Evolutionary conservation across 2,329 filamentous ascomycete genomes (phyloP).

Genomic region (Scedosporium minutisporum): DNA sequence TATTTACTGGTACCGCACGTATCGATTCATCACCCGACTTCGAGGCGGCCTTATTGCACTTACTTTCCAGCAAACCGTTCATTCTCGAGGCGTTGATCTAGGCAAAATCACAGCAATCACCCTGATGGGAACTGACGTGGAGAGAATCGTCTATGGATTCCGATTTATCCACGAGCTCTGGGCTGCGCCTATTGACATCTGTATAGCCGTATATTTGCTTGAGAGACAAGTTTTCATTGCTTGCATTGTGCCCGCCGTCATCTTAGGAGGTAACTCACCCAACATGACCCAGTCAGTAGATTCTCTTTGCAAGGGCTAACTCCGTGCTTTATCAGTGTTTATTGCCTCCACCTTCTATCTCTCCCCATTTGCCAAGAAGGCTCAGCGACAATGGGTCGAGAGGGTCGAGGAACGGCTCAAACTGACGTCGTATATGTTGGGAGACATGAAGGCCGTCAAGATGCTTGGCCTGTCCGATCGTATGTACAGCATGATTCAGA

Average conservation of each 20-base stretch:
- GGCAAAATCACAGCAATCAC: conserved; percentile 32
- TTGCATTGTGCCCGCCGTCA: conserved; percentile 33
- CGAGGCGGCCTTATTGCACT: conserved; percentile 22
- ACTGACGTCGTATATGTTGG: conserved; percentile 28
- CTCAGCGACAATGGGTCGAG: conserved; percentile 25
- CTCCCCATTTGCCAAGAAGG: conserved; percentile 29
- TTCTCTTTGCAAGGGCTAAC: no score
- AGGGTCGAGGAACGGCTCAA: conserved; percentile 29
- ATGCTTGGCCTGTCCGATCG: conserved; percentile 25
- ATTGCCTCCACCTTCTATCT: conserved; percentile 10
- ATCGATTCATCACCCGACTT: conserved; percentile 21
- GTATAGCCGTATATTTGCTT: conserved; percentile 35
- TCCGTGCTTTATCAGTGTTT: background rate
- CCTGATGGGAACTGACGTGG: conserved; percentile 38
- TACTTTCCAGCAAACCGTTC: conserved; percentile 23
- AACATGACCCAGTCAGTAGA: conserved; percentile 6
- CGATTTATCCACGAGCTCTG: conserved; percentile 28
- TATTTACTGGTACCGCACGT: conserved; percentile 28
- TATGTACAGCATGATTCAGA: conserved; percentile 16
- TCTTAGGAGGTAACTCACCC: background rate
- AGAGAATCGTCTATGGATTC: conserved; percentile 26
- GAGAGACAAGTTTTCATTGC: conserved; percentile 35
- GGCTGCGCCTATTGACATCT: conserved; percentile 30
- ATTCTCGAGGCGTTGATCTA: conserved; percentile 19
- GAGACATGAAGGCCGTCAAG: conserved; percentile 36